Percentiles rank a stretch among this genome's conserved stretches.
Evolutionary conservation across 345 rosid genomes (phyloP).

Genomic region (Geranium brycei): DNA sequence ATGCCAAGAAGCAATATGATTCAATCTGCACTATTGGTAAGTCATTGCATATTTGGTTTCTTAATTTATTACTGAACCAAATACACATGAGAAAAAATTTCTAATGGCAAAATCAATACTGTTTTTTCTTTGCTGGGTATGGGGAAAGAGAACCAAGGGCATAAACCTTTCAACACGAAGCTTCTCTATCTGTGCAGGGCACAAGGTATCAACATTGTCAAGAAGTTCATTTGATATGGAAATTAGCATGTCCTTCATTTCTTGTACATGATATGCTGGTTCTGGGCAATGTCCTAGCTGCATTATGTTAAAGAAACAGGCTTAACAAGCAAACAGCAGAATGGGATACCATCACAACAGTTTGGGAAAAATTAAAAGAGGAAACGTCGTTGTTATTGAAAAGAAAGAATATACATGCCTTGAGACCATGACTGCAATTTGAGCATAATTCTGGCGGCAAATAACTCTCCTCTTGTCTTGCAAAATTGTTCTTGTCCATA

Average conservation of each 20-base stretch:
- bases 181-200: constrained; percentile 47
- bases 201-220: constrained; percentile 54
- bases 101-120: background rate
- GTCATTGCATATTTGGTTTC: background rate
- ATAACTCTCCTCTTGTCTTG: constrained; percentile 27
- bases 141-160: constrained; percentile 6
- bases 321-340: constrained; percentile 12
- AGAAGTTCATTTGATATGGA: constrained; percentile 85
- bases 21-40: background rate
- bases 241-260: constrained; percentile 76
- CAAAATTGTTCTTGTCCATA: constrained; percentile 24
- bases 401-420: constrained; percentile 28
- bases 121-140: background rate
- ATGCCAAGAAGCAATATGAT: background rate
- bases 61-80: background rate
- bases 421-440: constrained; percentile 66
- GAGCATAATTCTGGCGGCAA: constrained; percentile 60
- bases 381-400: background rate
- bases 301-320: constrained; percentile 21
- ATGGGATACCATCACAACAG: constrained; percentile 4
- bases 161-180: constrained; percentile 82
- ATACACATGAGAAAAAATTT: too few species aligned
- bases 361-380: background rate
- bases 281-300: constrained; percentile 87
- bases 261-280: constrained; percentile 58